Conservation (phyloP, 2,329 filamentous ascomycete species). For the Cladosporium sp. region DNA sequence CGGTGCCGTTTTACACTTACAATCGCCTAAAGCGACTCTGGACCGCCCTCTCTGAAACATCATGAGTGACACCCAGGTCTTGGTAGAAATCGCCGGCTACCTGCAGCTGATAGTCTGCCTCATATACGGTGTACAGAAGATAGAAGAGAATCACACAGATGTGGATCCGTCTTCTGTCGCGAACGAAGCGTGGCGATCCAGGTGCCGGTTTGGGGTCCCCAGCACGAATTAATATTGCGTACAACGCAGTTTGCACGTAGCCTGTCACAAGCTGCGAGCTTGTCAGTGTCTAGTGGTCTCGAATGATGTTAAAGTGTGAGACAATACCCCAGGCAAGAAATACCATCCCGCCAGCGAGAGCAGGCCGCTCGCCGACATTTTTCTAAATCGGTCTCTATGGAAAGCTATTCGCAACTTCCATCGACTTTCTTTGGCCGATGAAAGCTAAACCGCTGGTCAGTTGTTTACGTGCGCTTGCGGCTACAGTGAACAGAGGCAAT, state of each 20-base stretch:
- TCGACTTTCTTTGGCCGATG: too few species aligned
- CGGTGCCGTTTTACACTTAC: conserved; percentile 15
- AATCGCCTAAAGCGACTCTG: conserved; percentile 80
- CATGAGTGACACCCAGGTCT: conserved; percentile 62
- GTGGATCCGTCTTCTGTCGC: conserved; percentile 76
- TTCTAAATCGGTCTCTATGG: background rate
- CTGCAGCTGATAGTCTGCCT: conserved; percentile 76
- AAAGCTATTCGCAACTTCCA: too few species aligned
- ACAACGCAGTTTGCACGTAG: conserved; percentile 75
- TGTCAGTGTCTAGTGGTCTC: background rate
- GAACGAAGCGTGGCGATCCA: conserved; percentile 60
- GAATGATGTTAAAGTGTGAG: background rate
- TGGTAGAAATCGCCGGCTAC: conserved; percentile 70
- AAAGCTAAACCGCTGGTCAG: too few species aligned
- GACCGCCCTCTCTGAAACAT: conserved; percentile 67
- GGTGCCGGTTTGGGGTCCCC: conserved; percentile 71
- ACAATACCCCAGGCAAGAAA: conserved; percentile 52
- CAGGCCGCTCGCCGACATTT: conserved; percentile 37
- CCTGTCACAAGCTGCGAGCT: conserved; percentile 58
- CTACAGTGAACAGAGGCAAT: too few species aligned
- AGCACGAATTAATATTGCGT: conserved; percentile 80
- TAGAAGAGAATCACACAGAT: conserved; percentile 77
- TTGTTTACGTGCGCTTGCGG: too few species aligned
- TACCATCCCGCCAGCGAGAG: conserved; percentile 56
- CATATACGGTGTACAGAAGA: conserved; percentile 86